Conservation (phyloP, 805 yeast species). For the Myxozyma geophila region DNA sequence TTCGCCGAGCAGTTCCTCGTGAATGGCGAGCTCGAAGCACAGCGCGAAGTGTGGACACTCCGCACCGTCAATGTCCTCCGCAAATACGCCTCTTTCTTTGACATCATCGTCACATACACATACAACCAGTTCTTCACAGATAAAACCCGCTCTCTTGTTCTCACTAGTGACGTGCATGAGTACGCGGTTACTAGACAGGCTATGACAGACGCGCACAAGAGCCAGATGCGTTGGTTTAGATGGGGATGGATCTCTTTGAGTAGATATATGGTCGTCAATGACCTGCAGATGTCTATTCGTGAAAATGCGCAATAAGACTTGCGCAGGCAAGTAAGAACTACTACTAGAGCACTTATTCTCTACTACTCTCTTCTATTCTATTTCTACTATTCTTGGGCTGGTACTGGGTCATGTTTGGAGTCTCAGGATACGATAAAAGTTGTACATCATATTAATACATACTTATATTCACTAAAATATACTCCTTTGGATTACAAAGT, state of each 20-base stretch:
- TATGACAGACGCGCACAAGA: slow-evolving; percentile 78
- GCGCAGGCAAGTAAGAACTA: background rate
- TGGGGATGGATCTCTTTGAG: slow-evolving; percentile 83
- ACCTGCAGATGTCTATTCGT: slow-evolving; percentile 46
- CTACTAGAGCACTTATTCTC: background rate
- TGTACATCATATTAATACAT: no score
- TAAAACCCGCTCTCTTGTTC: slow-evolving; percentile 34
- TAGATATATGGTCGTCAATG: slow-evolving; percentile 77
- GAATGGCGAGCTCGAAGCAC: slow-evolving; percentile 38
- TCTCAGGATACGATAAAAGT: background rate
- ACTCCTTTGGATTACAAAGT: no score
- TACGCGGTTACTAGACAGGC: slow-evolving; percentile 57
- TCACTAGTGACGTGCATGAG: slow-evolving; percentile 40
- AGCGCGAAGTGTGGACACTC: slow-evolving; percentile 42
- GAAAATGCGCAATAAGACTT: no score
- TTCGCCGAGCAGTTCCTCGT: slow-evolving; percentile 48
- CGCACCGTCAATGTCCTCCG: slow-evolving; percentile 45
- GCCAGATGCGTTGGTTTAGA: slow-evolving; percentile 96
- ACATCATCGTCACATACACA: slow-evolving; percentile 41
- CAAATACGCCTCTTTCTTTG: slow-evolving; percentile 47
- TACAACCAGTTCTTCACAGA: slow-evolving; percentile 24
- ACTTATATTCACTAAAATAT: no score
- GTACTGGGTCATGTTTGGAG: background rate
- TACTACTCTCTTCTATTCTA: background rate
- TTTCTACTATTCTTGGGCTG: background rate